Percentiles rank a stretch among this genome's conserved stretches.
Evolutionary conservation across 495 filamentous ascomycete species (phyloP).

Genomic region (Penicillium mononematosum): DNA sequence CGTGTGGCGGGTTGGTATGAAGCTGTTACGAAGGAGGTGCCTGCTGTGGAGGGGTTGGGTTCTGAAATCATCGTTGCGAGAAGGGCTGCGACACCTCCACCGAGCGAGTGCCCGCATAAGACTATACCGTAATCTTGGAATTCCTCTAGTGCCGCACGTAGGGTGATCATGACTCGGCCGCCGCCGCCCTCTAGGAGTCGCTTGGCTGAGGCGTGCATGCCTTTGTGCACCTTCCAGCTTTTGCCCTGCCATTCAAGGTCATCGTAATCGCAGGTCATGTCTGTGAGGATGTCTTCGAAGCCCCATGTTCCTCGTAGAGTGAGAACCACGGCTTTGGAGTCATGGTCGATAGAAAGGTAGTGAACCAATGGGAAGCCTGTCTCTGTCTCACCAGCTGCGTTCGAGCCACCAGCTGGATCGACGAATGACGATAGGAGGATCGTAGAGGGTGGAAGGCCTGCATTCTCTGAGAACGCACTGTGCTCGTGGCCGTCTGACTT

Average conservation of each 20-base stretch:
- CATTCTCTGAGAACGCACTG: slow-evolving; percentile 69
- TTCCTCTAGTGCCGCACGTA: slow-evolving; percentile 69
- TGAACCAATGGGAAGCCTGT: slow-evolving; percentile 77
- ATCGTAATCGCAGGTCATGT: slow-evolving; percentile 81
- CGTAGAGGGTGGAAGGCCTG: slow-evolving; percentile 61
- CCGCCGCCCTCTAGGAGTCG: slow-evolving; percentile 68
- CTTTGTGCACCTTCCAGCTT: slow-evolving; percentile 74
- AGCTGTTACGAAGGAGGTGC: slow-evolving; percentile 55
- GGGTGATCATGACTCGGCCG: slow-evolving; percentile 60
- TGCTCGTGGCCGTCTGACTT: slow-evolving; percentile 60
- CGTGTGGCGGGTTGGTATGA: slow-evolving; percentile 35
- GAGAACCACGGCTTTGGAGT: slow-evolving; percentile 73
- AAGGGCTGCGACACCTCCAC: slow-evolving; percentile 71
- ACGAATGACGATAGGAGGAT: slow-evolving; percentile 76
- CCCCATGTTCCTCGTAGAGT: slow-evolving; percentile 75
- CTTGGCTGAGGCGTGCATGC: slow-evolving; percentile 75
- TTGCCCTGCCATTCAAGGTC: slow-evolving; percentile 65
- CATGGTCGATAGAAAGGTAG: slow-evolving; percentile 74
- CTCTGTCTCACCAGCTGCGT: slow-evolving; percentile 66
- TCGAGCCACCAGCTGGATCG: slow-evolving; percentile 71
- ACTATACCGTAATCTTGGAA: slow-evolving; percentile 73
- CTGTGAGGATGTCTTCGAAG: slow-evolving; percentile 77
- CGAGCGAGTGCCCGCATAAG: slow-evolving; percentile 74
- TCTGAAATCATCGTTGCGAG: slow-evolving; percentile 73
- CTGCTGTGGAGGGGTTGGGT: slow-evolving; percentile 49